Base-by-base conservation (phyloP, 1,284 basidiomycete species). In the Garcileccinum viscosum region DNA sequence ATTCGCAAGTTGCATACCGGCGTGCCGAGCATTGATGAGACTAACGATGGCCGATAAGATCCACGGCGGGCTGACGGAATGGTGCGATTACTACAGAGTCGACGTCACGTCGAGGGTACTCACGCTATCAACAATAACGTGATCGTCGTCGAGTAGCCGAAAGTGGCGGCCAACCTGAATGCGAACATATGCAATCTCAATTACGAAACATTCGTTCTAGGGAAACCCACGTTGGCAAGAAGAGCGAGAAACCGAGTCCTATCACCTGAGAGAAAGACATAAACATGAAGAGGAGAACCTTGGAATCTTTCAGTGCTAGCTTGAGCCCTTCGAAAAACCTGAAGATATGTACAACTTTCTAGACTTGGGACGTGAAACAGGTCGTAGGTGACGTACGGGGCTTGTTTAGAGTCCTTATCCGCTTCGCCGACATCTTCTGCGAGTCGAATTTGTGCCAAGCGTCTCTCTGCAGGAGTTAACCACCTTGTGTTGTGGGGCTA, bases 221-320 rank as follows among this genome's bases (percentile, higher is more conserved):
- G 30, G 44, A 37, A 12, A 80, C 85, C 62, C 71, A 90, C 87
- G 89, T 91, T 33, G 89, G 89, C 82, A 92, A 93, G 83, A 91
- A 93, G 73, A 89, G 87, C 62, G 90, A 88, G 78, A 93, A 93
- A 62, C 89, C 90, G 40, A 91, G 82, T 1, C 91, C 90, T 9
- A 93, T 75, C 15, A 89, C 79, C 72, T 88, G 86, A 0, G 84
- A 77, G 44, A 83, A 84, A 4, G 80, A 81, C 84, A 89, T 87
- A 12, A 91, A 58, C 40, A 88, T 82, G 71, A 93, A 89, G 24
- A 93, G 75, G 24, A 40, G 12, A 17, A 67, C 14, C 30, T 9
- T 62, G 60, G 60, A 27, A 27, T 62, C 60, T 19, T 40, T 62
- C 37, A 91, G 71, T 0, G 90, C 91, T 77, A 89, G 77, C 65